A percentile compares a stretch with the other conserved stretches of the same genome.
These are phyloP conservation scores for Ziziphus jujuba DNA, from an alignment of 306 rosid species.

Conservation along the genomic window DNA sequence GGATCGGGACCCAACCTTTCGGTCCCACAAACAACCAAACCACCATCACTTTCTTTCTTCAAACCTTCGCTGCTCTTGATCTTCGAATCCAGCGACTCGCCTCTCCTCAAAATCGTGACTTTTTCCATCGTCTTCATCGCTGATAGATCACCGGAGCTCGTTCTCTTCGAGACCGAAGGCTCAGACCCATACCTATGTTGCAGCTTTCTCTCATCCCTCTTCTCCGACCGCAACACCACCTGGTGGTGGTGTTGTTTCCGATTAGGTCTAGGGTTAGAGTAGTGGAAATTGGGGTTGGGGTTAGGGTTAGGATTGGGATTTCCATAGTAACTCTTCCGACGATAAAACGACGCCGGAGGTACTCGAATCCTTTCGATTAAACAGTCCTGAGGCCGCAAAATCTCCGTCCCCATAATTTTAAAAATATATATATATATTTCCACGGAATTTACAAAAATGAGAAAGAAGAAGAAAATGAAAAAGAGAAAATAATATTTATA, in stretches of 20 bases:
- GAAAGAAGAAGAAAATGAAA: not conserved
- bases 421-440: too few species aligned
- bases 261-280: slow-evolving; percentile 31
- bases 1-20: slow-evolving; percentile 63
- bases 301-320: slow-evolving; percentile 20
- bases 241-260: slow-evolving; percentile 39
- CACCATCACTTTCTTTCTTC: slow-evolving; percentile 44
- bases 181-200: slow-evolving; percentile 12
- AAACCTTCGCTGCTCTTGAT: slow-evolving; percentile 36
- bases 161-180: slow-evolving; percentile 25
- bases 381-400: slow-evolving; percentile 73
- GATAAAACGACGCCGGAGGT: slow-evolving; percentile 42
- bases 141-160: slow-evolving; percentile 52
- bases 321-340: slow-evolving; percentile 40
- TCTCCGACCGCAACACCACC: slow-evolving; percentile 39
- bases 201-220: slow-evolving; percentile 38
- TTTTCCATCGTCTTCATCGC: slow-evolving; percentile 48
- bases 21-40: slow-evolving; percentile 47
- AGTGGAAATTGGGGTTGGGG: slow-evolving; percentile 12
- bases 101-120: slow-evolving; percentile 74
- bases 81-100: slow-evolving; percentile 65
- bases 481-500: not conserved
- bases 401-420: slow-evolving; percentile 71
- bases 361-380: slow-evolving; percentile 48
- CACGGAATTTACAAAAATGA: not conserved